A percentile compares a stretch with the other conserved stretches of the same genome.
Conservation (phyloP, 305 asterid genomes). For the Fraxinus angustifolia region DNA sequence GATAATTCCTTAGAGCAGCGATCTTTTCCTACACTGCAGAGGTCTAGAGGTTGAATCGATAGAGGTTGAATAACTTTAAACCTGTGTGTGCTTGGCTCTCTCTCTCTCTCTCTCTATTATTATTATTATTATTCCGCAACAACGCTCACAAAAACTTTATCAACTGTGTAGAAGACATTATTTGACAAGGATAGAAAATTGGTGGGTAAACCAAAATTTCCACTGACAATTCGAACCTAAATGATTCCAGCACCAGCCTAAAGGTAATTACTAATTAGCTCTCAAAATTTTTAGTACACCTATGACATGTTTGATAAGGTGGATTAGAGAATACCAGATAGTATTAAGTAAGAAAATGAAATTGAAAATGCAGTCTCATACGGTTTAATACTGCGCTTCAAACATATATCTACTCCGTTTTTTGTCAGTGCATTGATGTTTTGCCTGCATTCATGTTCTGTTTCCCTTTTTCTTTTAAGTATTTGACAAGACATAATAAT, state of each 20-base stretch:
- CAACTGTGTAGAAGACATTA: background rate
- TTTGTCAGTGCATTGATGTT: background rate
- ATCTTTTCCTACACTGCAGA: background rate
- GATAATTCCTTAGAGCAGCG: background rate
- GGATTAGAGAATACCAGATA: background rate
- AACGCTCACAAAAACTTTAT: background rate
- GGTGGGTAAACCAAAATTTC: background rate
- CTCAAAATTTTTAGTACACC: background rate
- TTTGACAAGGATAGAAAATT: background rate
- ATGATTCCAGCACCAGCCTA: background rate
- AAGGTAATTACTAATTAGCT: background rate
- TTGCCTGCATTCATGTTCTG: background rate
- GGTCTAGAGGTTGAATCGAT: background rate
- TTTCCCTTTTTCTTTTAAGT: constrained; percentile 39
- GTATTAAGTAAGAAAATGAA: background rate
- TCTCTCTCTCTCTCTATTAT: background rate
- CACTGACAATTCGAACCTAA: background rate
- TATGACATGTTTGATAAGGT: background rate
- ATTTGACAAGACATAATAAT: constrained; percentile 32
- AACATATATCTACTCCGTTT: background rate
- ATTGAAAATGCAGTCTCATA: background rate
- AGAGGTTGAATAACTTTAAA: background rate
- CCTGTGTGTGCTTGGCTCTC: background rate
- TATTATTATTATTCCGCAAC: background rate
- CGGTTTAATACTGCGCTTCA: background rate